Conservation (phyloP, 306 rosid species). For the Begonia loranthoides region DNA sequence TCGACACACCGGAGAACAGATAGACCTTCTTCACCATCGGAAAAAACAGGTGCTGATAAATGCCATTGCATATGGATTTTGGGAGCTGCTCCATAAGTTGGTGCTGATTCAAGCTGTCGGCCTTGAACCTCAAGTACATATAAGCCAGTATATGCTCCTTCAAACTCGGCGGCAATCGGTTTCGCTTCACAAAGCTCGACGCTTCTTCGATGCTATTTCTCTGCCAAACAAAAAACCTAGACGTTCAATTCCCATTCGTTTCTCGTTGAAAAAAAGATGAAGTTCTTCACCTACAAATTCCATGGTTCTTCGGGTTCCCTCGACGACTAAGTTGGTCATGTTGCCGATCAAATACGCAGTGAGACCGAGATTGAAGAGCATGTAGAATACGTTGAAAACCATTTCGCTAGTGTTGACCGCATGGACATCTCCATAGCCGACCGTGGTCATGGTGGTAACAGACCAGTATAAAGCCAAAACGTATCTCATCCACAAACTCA, state of each 20-base stretch:
- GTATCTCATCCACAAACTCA: slow-evolving; percentile 53
- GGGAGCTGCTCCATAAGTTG: slow-evolving; percentile 76
- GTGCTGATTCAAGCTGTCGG: slow-evolving; percentile 76
- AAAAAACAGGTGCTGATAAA: slow-evolving; percentile 56
- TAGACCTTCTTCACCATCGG: slow-evolving; percentile 54
- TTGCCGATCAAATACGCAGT: slow-evolving; percentile 96
- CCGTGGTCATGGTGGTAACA: slow-evolving; percentile 86
- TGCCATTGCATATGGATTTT: slow-evolving; percentile 65
- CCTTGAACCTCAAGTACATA: slow-evolving; percentile 87
- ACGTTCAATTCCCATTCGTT: neutral
- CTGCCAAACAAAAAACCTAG: slow-evolving; percentile 19
- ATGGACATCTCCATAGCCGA: slow-evolving; percentile 92
- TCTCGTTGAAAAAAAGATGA: neutral
- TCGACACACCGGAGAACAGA: slow-evolving; percentile 65
- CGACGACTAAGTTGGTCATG: slow-evolving; percentile 93
- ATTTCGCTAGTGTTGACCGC: slow-evolving; percentile 70
- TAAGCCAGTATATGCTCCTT: slow-evolving; percentile 73
- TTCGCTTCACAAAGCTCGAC: slow-evolving; percentile 67
- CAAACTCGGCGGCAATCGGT: slow-evolving; percentile 53
- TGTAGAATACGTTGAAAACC: slow-evolving; percentile 76
- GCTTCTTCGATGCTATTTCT: slow-evolving; percentile 83
- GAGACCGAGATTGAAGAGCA: slow-evolving; percentile 91
- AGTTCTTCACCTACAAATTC: slow-evolving; percentile 48
- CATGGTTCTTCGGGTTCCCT: slow-evolving; percentile 95
- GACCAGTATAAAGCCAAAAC: slow-evolving; percentile 85